phyloP scores from a whole-genome alignment of 2,329 filamentous ascomycete species.

The Penicillium sp. region DNA sequence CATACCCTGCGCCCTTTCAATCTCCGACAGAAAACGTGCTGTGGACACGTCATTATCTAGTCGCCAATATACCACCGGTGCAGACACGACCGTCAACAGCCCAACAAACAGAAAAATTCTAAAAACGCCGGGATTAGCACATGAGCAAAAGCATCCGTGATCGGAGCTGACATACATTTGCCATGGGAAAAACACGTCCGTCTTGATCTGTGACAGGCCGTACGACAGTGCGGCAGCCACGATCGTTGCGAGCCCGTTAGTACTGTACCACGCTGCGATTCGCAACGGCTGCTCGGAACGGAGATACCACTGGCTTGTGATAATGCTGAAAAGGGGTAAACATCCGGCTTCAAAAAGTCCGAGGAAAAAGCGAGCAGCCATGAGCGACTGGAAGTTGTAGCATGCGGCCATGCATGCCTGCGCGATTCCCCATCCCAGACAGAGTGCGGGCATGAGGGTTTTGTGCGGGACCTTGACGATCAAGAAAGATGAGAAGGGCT shows the following conservation, averaged over 20 bases:
- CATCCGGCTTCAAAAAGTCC: slow-evolving; percentile 59
- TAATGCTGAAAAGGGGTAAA: slow-evolving; percentile 50
- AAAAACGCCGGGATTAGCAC: neutral
- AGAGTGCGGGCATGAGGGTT: slow-evolving; percentile 59
- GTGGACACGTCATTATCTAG: slow-evolving; percentile 63
- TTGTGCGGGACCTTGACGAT: slow-evolving; percentile 66
- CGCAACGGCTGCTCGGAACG: slow-evolving; percentile 65
- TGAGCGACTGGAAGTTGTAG: slow-evolving; percentile 51
- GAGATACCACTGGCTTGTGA: slow-evolving; percentile 53
- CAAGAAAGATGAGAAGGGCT: slow-evolving; percentile 63
- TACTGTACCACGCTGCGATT: slow-evolving; percentile 69
- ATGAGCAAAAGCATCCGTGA: neutral
- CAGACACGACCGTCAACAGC: slow-evolving; percentile 62
- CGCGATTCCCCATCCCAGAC: slow-evolving; percentile 55
- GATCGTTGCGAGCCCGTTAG: slow-evolving; percentile 63
- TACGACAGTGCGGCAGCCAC: slow-evolving; percentile 61
- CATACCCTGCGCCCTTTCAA: slow-evolving; percentile 52
- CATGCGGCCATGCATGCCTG: slow-evolving; percentile 54
- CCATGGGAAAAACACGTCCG: slow-evolving; percentile 51
- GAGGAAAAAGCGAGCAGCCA: slow-evolving; percentile 57
- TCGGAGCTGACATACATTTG: slow-evolving; percentile 47
- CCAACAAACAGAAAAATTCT: slow-evolving; percentile 66
- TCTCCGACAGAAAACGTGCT: slow-evolving; percentile 52
- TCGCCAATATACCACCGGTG: slow-evolving; percentile 62
- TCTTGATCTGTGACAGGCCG: slow-evolving; percentile 60